A percentile compares a stretch with the other conserved stretches of the same genome.
Evolutionary conservation across 2,329 filamentous ascomycete genomes (phyloP).

Genomic region (Elsinoe batatas): DNA sequence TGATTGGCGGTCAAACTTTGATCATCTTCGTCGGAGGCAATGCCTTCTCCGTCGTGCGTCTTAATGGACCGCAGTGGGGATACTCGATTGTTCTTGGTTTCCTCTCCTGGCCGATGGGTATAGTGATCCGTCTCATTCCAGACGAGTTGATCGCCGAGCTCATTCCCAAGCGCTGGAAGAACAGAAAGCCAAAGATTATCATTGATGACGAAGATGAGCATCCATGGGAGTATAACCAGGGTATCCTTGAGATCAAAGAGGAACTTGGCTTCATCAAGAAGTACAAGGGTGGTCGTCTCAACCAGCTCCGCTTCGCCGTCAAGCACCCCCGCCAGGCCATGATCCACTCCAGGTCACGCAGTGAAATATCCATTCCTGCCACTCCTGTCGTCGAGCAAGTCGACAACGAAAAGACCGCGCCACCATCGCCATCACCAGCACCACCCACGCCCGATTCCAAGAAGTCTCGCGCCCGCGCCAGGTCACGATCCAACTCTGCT

Average conservation of each 20-base stretch:
- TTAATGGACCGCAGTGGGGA: conserved; percentile 73
- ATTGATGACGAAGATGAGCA: conserved; percentile 33
- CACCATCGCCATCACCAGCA: conserved; percentile 29
- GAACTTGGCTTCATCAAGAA: conserved; percentile 72
- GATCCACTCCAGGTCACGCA: conserved; percentile 49
- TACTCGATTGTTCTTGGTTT: conserved; percentile 75
- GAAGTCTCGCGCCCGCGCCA: conserved; percentile 48
- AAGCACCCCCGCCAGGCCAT: conserved; percentile 64
- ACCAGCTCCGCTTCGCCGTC: conserved; percentile 70
- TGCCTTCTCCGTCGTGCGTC: conserved; percentile 63
- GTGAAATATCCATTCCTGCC: conserved; percentile 53
- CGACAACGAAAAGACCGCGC: conserved; percentile 14
- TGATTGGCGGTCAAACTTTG: conserved; percentile 80
- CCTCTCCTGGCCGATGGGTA: conserved; percentile 75
- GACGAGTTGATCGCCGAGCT: conserved; percentile 50
- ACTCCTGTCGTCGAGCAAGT: conserved; percentile 51
- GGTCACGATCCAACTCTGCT: conserved; percentile 62
- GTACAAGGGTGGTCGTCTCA: conserved; percentile 71
- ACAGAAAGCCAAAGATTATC: conserved; percentile 33
- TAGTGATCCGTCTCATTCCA: conserved; percentile 72
- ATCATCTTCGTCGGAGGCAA: conserved; percentile 79
- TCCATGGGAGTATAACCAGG: conserved; percentile 54
- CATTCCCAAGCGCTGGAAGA: conserved; percentile 30
- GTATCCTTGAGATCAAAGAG: conserved; percentile 64
- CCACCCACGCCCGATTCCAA: conserved; percentile 45